Percentiles rank a stretch among this genome's conserved stretches.
phyloP scores from a whole-genome alignment of 805 yeast genomes.

The Kregervanrija fluxuum region DNA sequence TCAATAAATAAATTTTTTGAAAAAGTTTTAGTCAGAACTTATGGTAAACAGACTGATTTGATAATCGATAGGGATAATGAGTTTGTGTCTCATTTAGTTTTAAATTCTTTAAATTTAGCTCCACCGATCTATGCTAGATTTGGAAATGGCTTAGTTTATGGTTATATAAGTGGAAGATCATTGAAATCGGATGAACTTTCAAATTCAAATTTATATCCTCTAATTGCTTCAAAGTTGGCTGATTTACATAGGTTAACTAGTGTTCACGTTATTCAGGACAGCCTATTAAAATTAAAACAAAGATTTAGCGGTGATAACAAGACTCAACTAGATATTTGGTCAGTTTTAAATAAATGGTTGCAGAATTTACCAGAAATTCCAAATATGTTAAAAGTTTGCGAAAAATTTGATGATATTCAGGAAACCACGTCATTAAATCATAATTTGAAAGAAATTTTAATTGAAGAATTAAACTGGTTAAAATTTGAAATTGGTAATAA shows the following conservation, averaged over 20 bases:
- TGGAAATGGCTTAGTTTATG: conserved; percentile 67
- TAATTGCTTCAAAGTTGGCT: conserved; percentile 60
- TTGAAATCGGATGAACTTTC: conserved; percentile 48
- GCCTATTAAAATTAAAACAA: conserved; percentile 33
- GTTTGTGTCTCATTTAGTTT: conserved; percentile 59
- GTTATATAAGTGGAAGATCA: conserved; percentile 59
- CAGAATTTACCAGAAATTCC: conserved; percentile 47
- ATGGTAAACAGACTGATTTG: conserved; percentile 65
- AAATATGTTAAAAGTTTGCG: conserved; percentile 31
- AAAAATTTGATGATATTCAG: conserved; percentile 25
- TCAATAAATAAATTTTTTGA: conserved; percentile 15
- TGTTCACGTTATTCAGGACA: conserved; percentile 39
- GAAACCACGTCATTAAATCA: conserved; percentile 5
- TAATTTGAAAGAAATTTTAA: conserved; percentile 31
- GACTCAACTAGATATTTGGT: conserved; percentile 41
- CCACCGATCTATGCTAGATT: conserved; percentile 64
- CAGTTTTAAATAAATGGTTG: conserved; percentile 56
- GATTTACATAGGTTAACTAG: conserved; percentile 57
- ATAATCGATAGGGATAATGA: conserved; percentile 72
- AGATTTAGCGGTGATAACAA: conserved; percentile 9
- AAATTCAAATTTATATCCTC: conserved; percentile 39
- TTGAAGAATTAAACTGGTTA: conserved; percentile 51
- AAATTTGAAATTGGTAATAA: conserved; percentile 30
- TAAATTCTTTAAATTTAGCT: conserved; percentile 54
- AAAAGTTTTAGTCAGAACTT: conserved; percentile 54